A percentile compares a stretch with the other conserved stretches of the same genome.
Evolutionary conservation across 2,329 filamentous ascomycete species (phyloP).

Genomic region (Chlorencoelia australis): DNA sequence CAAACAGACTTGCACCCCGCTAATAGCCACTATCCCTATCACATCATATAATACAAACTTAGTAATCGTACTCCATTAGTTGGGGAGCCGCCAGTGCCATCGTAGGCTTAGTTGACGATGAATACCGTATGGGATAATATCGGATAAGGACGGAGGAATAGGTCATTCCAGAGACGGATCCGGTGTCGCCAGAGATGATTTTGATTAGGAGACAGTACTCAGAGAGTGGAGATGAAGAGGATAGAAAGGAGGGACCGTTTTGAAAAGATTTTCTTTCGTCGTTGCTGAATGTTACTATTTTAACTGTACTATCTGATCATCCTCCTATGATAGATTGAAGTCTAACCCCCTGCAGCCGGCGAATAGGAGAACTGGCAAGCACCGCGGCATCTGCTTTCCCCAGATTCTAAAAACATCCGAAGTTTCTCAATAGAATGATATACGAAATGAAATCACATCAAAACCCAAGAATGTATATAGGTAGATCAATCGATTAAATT

Average conservation of each 20-base stretch:
- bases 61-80: conserved; percentile 41
- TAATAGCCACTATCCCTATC: conserved; percentile 36
- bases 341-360: no score
- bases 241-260: conserved; percentile 39
- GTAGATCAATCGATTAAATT: no score
- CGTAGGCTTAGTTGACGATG: conserved; percentile 46
- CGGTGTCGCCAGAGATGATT: conserved; percentile 40
- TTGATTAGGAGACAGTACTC: conserved; percentile 50
- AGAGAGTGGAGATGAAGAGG: no score
- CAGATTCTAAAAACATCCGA: no score
- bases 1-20: conserved; percentile 24
- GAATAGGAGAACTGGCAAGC: no score
- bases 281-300: conserved; percentile 39
- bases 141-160: conserved; percentile 40
- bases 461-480: no score
- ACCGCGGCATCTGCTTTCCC: no score
- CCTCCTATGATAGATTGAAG: no score
- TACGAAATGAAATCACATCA: no score
- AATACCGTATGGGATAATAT: conserved; percentile 40
- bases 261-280: conserved; percentile 37
- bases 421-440: no score
- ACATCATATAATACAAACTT: conserved; percentile 35
- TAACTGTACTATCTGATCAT: conserved; percentile 44
- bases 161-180: conserved; percentile 40
- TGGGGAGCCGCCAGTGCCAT: conserved; percentile 37